These are phyloP conservation scores for Anastatica hierochuntica DNA, from an alignment of 345 rosid genomes.

Conservation along the genomic window DNA sequence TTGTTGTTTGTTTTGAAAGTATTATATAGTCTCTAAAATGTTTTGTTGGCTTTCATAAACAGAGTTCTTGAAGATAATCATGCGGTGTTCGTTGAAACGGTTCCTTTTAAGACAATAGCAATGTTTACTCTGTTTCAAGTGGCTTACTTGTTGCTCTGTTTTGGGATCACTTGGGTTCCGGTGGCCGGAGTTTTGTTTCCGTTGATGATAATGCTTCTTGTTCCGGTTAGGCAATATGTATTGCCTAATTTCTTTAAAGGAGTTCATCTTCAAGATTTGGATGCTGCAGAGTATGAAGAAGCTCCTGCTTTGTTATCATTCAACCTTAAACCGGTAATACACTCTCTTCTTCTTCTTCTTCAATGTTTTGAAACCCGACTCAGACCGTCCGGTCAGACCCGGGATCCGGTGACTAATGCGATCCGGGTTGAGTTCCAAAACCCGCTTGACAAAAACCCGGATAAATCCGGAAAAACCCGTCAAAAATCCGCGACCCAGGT, in stretches of 20 bases:
- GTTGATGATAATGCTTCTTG: conserved; percentile 80
- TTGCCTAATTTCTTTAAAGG: conserved; percentile 86
- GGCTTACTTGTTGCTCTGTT: conserved; percentile 58
- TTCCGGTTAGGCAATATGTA: conserved; percentile 76
- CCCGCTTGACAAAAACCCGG: too few relatives aligned
- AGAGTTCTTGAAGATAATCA: conserved; percentile 83
- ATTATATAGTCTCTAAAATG: too few relatives aligned
- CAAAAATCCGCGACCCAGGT: too few relatives aligned
- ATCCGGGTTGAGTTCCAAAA: too few relatives aligned
- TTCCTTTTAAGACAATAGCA: conserved; percentile 81
- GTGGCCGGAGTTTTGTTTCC: conserved; percentile 94
- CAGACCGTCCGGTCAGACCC: too few relatives aligned
- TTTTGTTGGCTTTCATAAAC: too few relatives aligned
- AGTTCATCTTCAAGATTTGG: conserved; percentile 80
- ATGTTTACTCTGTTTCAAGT: conserved; percentile 76
- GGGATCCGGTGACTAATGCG: too few relatives aligned
- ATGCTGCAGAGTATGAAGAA: conserved; percentile 94
- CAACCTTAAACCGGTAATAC: conserved; percentile 60
- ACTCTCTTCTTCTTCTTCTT: conserved; percentile 8
- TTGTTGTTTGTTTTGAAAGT: too few relatives aligned
- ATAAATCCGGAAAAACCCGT: too few relatives aligned
- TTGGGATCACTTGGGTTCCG: conserved; percentile 93
- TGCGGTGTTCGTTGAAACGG: conserved; percentile 80
- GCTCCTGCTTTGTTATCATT: conserved; percentile 81
- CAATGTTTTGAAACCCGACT: too few relatives aligned